Evolutionary conservation across 495 filamentous ascomycete species (phyloP), one percentile per base, ranked within the genome.

Genomic region (Penicillium psychrofluorescens): DNA sequence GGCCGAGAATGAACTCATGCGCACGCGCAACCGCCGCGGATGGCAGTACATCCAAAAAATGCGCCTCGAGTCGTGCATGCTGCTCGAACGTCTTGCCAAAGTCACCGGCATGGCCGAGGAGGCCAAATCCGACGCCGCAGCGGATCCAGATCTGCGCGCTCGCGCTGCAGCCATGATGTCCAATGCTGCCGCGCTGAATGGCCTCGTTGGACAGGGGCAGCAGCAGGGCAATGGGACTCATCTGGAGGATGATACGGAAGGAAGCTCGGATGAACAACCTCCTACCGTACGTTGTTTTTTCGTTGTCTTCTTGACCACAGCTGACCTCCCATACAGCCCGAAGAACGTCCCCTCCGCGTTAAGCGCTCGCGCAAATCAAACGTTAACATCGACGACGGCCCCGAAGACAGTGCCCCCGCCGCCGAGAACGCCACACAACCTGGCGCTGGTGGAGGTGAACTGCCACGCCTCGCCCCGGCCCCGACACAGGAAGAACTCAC

Each of bases 31-130:
- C 35, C 74, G 71, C n/a, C 88, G 94, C 33, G 75, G 90, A 38
- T 78, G 84, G 61, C 80, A 89, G 36, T 83, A 81, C 52, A 82
- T 96, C 51, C 79, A 90, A 46, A 95, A 96, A 67, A 84, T 91
- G 78, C 85, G 94, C 32, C 76, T 97, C 1, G 90, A 96, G 66
- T 68, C 83, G 75, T 57, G 89, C 83, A 90, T 96, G 58, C 77
- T 97, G 29, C 81, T 96, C 9, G 88, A 97, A 54, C 85, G 89
- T 49, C 74, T 97, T 2, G 75, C 85, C 39, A 89, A 88, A 55
- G 78, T 88, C 41, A 95, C 89, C 48, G 87, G 88, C 58, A 82
- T 85, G 59, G 84, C 61, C 37, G 70, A 74, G 49, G 63, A 74
- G 42, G 68, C 64, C 2, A 57, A 66, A 38, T 35, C 59, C 7